Evolutionary conservation across 805 yeast genomes (phyloP).

Genomic region (Spathaspora arborariae): DNA sequence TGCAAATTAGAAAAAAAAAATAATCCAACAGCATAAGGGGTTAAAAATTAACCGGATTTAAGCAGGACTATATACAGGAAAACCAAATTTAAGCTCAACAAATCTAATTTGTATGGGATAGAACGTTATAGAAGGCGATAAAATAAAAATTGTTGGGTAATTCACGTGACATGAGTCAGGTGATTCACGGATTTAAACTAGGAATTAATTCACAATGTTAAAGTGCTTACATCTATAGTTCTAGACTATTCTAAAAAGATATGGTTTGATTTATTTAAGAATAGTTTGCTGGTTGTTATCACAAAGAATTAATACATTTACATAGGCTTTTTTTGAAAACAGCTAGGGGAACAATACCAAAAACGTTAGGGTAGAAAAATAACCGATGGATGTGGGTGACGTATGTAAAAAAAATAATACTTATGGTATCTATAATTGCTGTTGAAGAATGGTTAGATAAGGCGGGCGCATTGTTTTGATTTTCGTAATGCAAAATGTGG

Average conservation of each 20-base stretch:
- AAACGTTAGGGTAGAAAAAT: neutral
- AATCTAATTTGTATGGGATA: neutral
- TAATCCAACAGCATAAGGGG: neutral
- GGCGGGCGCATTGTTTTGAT: neutral
- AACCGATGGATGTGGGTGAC: neutral
- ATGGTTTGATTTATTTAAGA: too few species aligned
- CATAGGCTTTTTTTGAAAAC: neutral
- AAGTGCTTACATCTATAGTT: too few species aligned
- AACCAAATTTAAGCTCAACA: neutral
- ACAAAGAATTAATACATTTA: neutral
- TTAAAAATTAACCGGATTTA: neutral
- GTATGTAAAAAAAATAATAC: neutral
- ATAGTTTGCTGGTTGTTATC: too few species aligned
- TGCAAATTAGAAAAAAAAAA: neutral
- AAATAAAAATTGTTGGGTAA: neutral
- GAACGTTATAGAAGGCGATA: neutral
- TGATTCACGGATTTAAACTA: too few species aligned
- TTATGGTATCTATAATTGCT: neutral
- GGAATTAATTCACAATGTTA: too few species aligned
- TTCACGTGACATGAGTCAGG: neutral
- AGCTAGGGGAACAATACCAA: neutral
- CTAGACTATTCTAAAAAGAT: too few species aligned
- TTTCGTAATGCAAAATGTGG: neutral
- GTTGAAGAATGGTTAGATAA: neutral
- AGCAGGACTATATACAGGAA: neutral